Evolutionary conservation across 140 eudicot genomes (phyloP), one percentile per base, ranked within the genome.

Genomic region (Anethum foeniculum): DNA sequence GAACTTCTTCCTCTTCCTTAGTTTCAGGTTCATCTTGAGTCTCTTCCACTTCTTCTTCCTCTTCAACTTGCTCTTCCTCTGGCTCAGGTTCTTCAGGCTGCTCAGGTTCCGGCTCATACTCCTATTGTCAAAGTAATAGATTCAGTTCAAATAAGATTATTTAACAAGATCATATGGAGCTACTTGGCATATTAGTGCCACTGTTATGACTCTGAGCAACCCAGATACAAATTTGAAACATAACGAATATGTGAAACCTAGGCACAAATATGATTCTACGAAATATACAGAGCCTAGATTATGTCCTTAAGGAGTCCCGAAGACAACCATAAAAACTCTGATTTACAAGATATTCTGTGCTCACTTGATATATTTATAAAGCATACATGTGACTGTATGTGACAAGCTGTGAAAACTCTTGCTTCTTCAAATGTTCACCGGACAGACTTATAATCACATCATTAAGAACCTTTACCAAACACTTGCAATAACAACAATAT

Each of bases 1-100:
- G 86, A 80, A 58, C 78, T 77, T 90, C 89, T 46, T 75, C 83
- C 67, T 82, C 83, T 36, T 79, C 77, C 80, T 56, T 75, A 48
- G 75, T 80, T 80, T 79, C 83, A 15, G 85, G 77, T 83, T 81
- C 91, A 9, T 85, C 79, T 75, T 79, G 80, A 39, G 75, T 83
- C 79, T 85, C 85, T 81, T 83, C 85, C 36, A 34, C 84, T 74
- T 77, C 73, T 30, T 88, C 28, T 64, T 84, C 67, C 43, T 84
- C 76, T 46, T 89, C 76, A 47, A 83, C 76, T 46, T 88, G 90
- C 71, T 86, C 88, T 78, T 85, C 75, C 71, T 85, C 82, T n/a
- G 86, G 83, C 19, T 86, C 89, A 72, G 84, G 88, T 32, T 87
- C 80, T 10, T 78, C 43, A 27, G 84, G 89, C 71, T 62, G 71